These are phyloP conservation scores for Aspergillus costaricaensis DNA, from an alignment of 2,329 filamentous ascomycete genomes.

Conservation along the genomic window DNA sequence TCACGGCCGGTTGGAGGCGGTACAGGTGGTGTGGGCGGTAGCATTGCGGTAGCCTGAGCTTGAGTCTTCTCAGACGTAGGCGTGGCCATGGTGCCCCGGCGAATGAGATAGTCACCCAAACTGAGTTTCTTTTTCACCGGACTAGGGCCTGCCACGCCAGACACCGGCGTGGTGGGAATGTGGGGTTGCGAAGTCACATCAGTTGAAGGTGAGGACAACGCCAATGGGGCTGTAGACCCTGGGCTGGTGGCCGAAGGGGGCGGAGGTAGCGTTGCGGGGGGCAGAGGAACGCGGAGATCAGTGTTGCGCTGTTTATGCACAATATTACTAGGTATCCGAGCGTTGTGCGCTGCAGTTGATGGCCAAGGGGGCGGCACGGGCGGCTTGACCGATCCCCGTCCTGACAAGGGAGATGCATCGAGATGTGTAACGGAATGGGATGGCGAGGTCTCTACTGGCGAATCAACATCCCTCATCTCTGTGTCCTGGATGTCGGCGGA, in stretches of 20 bases:
- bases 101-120: conserved; percentile 52
- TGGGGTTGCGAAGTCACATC: conserved; percentile 28
- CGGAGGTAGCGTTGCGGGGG: conserved; percentile 22
- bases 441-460: conserved; percentile 23
- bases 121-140: conserved; percentile 55
- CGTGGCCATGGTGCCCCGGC: conserved; percentile 43
- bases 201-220: conserved; percentile 30
- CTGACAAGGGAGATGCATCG: conserved; percentile 19
- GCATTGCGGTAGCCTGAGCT: conserved; percentile 27
- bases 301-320: conserved; percentile 19
- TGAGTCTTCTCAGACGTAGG: conserved; percentile 46
- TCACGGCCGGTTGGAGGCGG: conserved; percentile 20
- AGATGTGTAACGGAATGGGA: conserved; percentile 17
- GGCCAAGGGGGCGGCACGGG: conserved; percentile 36
- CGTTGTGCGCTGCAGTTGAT: conserved; percentile 41
- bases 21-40: conserved; percentile 28
- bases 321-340: conserved; percentile 29
- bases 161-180: conserved; percentile 24
- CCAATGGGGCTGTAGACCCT: conserved; percentile 32
- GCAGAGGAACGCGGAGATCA: conserved; percentile 34
- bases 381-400: conserved; percentile 23
- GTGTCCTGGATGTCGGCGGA: conserved; percentile 37
- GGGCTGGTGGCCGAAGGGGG: conserved; percentile 32
- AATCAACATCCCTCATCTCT: conserved; percentile 50
- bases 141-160: conserved; percentile 45